Base-by-base conservation (phyloP, 2,329 filamentous ascomycete species). In the Diplodia mutila region DNA sequence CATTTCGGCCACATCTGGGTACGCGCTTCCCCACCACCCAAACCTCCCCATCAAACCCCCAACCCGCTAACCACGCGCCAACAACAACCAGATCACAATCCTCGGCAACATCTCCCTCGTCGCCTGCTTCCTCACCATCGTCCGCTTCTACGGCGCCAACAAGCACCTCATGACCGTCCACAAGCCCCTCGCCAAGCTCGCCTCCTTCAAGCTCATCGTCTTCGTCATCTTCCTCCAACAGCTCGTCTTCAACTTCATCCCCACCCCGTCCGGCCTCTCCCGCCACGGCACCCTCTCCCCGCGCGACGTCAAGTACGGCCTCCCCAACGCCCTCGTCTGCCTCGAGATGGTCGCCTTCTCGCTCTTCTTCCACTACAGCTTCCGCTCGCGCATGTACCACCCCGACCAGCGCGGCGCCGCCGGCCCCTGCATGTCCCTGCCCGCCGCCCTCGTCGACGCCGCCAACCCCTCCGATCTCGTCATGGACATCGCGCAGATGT, bases 161-260 rank as follows among this genome's bases (percentile, higher is more conserved):
- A 75, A 71, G 61, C 46, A 39, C 3, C n/a, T 27, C n/a, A 68
- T 42, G 64, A 55, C 53, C 16, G 39, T 55, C 8, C 66, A 61
- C 57, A 66, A 48, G 25, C 67, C 66, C 67, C 70, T 34, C 70
- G 70, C 8, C 27, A 76, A 75, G 67, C 69, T 75, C 1, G 53
- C 71, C 23, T 70, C 70, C 54, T 76, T 76, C 70, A 76, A 76
- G 65, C 59, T 72, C 16, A 73, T 76, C 32, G 73, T 76, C 37
- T 69, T 71, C 65, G 48, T 75, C 53, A 70, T 73, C 39, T 70
- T 76, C 61, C 51, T 72, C 25, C 71, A 75, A 48, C 67, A 64
- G 27, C 71, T 71, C 65, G 64, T 73, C 42, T 76, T 75, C 70
- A 73, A 69, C 61, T 69, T 68, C 29, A 57, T 74, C 54, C 67